Conservation (phyloP, 768 basidiomycete species). For the Hemileccinum rubropunctum region DNA sequence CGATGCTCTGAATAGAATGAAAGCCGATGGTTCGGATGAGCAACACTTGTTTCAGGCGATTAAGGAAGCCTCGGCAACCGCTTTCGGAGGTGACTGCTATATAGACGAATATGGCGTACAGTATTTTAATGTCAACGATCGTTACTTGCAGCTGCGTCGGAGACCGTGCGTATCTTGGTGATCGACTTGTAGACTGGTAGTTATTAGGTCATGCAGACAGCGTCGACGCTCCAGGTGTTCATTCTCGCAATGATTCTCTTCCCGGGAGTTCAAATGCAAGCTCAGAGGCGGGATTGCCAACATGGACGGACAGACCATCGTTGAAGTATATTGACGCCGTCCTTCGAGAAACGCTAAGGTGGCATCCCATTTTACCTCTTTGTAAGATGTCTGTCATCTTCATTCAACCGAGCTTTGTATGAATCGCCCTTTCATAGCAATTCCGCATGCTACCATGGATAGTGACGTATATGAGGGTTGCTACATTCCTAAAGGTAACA, state of each 20-base stretch:
- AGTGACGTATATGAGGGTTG: constrained; percentile 26
- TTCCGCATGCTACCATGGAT: constrained; percentile 18
- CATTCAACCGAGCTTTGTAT: neutral
- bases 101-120: neutral
- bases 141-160: constrained; percentile 11
- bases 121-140: neutral
- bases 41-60: constrained; percentile 6
- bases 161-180: constrained; percentile 12
- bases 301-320: constrained; percentile 20
- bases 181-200: neutral
- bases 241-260: constrained; percentile 35
- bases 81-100: constrained; percentile 16
- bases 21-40: neutral
- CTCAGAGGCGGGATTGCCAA: constrained; percentile 29
- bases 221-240: constrained; percentile 28
- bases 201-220: constrained; percentile 16
- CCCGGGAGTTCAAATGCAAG: constrained; percentile 28
- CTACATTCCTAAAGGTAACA: constrained; percentile 26
- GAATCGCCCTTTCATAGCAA: constrained; percentile 2
- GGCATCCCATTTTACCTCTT: constrained; percentile 22
- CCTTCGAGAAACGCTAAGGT: constrained; percentile 29
- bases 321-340: constrained; percentile 29
- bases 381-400: constrained; percentile 11
- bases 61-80: constrained; percentile 20
- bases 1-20: constrained; percentile 10